Conservation (phyloP, 2,329 filamentous ascomycete genomes). For the Blastomyces gilchristii region DNA sequence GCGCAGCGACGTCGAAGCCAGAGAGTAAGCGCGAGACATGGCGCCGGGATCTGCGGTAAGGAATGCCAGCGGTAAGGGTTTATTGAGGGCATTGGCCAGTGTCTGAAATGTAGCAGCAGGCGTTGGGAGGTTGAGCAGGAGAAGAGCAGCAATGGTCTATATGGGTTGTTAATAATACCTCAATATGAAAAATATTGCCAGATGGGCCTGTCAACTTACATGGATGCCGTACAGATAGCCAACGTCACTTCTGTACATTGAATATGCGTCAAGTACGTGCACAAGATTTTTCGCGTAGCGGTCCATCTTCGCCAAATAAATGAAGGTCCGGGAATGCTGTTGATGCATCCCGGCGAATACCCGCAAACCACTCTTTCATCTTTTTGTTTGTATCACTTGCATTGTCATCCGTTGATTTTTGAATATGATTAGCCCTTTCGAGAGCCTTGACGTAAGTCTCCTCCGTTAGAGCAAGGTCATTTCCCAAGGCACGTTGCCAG, state of each 20-base stretch:
- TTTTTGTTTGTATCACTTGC: slow-evolving; percentile 34
- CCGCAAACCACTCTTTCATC: slow-evolving; percentile 43
- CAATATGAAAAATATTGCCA: neutral
- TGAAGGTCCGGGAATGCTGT: slow-evolving; percentile 49
- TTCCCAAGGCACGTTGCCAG: slow-evolving; percentile 52
- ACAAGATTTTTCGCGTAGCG: slow-evolving; percentile 46
- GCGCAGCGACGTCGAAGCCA: slow-evolving; percentile 46
- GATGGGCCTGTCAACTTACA: slow-evolving; percentile 25
- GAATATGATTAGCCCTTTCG: slow-evolving; percentile 43
- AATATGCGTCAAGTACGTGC: slow-evolving; percentile 52
- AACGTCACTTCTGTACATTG: slow-evolving; percentile 53
- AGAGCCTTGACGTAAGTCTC: slow-evolving; percentile 49
- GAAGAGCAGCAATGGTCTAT: slow-evolving; percentile 46
- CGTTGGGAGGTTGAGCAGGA: slow-evolving; percentile 47
- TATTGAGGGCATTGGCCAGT: slow-evolving; percentile 52
- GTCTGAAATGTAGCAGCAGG: slow-evolving; percentile 47
- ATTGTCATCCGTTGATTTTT: slow-evolving; percentile 35
- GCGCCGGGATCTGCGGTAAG: slow-evolving; percentile 48
- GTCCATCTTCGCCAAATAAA: slow-evolving; percentile 46
- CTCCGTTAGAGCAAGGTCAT: slow-evolving; percentile 48
- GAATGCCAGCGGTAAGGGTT: slow-evolving; percentile 51
- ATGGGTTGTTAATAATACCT: neutral
- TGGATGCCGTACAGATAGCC: slow-evolving; percentile 52
- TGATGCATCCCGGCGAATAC: slow-evolving; percentile 45
- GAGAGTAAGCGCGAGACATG: slow-evolving; percentile 45